Evolutionary conservation across 805 yeast species (phyloP).

Genomic region (Kodamaea hsintzibuensis): DNA sequence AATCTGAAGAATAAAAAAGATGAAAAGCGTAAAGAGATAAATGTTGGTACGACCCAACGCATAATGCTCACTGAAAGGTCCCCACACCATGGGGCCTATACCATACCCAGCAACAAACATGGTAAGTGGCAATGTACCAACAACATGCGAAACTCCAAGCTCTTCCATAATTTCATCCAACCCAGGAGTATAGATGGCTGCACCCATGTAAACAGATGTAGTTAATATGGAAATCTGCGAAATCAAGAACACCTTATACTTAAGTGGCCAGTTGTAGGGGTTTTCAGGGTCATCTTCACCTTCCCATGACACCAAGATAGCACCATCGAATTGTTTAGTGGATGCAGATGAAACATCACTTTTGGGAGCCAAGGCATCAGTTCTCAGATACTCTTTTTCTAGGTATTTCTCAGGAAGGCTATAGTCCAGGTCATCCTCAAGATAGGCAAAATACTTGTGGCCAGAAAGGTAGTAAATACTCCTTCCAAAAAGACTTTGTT

Average conservation of each 20-base stretch:
- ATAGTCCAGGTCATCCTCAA: conserved; percentile 32
- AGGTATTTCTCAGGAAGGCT: conserved; percentile 34
- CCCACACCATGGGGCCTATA: conserved; percentile 57
- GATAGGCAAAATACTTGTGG: conserved; percentile 20
- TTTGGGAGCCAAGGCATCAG: background rate
- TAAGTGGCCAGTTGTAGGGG: conserved; percentile 57
- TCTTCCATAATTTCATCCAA: conserved; percentile 43
- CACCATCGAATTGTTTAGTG: background rate
- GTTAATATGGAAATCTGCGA: conserved; percentile 46
- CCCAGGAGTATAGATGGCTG: conserved; percentile 58
- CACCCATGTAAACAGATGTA: conserved; percentile 55
- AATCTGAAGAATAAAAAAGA: conserved; percentile 53
- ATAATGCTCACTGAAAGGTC: conserved; percentile 60
- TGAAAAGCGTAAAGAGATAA: conserved; percentile 46
- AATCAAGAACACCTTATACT: conserved; percentile 39
- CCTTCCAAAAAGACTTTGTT: conserved; percentile 28
- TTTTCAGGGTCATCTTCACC: conserved; percentile 53
- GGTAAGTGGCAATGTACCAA: conserved; percentile 53
- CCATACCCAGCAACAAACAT: conserved; percentile 63
- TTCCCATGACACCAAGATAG: conserved; percentile 30
- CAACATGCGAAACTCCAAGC: conserved; percentile 45
- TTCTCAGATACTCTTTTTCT: background rate
- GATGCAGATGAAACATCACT: background rate
- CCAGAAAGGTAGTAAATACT: conserved; percentile 26
- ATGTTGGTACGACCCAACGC: conserved; percentile 53